A percentile compares a stretch with the other conserved stretches of the same genome.
These are phyloP conservation scores for Raphanus sativus DNA, from an alignment of 345 rosid species.

Conservation along the genomic window DNA sequence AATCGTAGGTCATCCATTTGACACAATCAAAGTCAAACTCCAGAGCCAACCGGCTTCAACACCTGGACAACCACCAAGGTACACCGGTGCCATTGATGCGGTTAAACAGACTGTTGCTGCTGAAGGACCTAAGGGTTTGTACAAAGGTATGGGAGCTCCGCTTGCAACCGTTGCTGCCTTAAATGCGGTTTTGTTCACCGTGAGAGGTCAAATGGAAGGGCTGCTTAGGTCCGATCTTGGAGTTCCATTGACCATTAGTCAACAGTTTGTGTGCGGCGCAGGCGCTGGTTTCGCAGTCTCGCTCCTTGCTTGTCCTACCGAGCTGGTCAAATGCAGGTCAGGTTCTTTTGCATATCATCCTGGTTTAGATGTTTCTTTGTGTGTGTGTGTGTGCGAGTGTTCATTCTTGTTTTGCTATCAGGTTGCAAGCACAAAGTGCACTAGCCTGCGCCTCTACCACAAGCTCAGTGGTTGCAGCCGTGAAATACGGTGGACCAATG, in stretches of 20 bases:
- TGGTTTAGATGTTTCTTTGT: background rate
- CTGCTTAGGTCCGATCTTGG: slow-evolving; percentile 83
- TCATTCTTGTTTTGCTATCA: slow-evolving; percentile 28
- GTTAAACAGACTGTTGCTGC: slow-evolving; percentile 81
- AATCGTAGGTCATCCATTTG: slow-evolving; percentile 89
- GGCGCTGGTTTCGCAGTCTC: slow-evolving; percentile 97
- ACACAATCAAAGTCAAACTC: slow-evolving; percentile 97
- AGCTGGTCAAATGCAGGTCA: slow-evolving; percentile 95
- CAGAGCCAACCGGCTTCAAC: slow-evolving; percentile 87
- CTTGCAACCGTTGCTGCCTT: slow-evolving; percentile 97
- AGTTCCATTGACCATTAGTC: slow-evolving; percentile 67
- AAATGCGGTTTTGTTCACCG: slow-evolving; percentile 92
- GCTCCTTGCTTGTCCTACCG: slow-evolving; percentile 97
- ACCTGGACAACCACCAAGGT: slow-evolving; percentile 80
- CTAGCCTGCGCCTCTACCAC: slow-evolving; percentile 43
- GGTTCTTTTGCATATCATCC: background rate
- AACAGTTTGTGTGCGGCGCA: slow-evolving; percentile 79
- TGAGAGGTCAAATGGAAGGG: slow-evolving; percentile 89
- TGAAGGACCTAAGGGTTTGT: slow-evolving; percentile 91
- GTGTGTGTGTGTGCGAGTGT: background rate
- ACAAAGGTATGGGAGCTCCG: slow-evolving; percentile 99
- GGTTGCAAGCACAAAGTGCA: slow-evolving; percentile 95
- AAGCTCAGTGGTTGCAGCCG: slow-evolving; percentile 52
- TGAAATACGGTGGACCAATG: slow-evolving; percentile 89
- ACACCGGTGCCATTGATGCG: slow-evolving; percentile 80